Evolutionary conservation across 768 basidiomycete genomes (phyloP), one percentile per base, ranked within the genome.

Genomic region (Amanita exitialis): DNA sequence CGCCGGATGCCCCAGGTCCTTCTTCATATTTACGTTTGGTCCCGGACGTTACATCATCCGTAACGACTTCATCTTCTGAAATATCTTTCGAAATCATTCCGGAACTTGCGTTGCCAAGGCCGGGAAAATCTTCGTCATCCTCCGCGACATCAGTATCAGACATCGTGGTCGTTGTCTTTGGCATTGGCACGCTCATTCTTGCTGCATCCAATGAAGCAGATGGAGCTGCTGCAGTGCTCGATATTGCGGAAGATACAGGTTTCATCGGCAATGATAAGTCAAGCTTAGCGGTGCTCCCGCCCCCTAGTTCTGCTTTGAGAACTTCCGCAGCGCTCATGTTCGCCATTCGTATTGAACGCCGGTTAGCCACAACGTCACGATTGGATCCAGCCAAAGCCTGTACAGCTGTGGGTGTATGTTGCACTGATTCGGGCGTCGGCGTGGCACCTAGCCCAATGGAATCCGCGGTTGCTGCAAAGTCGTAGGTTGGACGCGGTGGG

Each of bases 271-370:
- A 65, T 32, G 71, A 65, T n/a, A 66, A 58, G 52, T 63, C 62
- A 45, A 65, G 66, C 56, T 76, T 75, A n/a, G 23, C 42, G 43
- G 76, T 73, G 54, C 71, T 73, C 52, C 72, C 63, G 54, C 81
- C 79, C 56, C 83, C 78, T 56, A 97, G 66, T 66, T 97, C 90
- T 47, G 90, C 92, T 69, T 90, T 94, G 59, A 98, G 74, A 64
- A 85, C 79, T 64, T 98, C 90, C 50, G 94, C 94, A 41, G 95
- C 95, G 71, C 82, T 90, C 82, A 98, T 80, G 63, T 98, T 98
- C 25, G 95, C 95, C 79, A 95, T 83, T 54, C 94, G 82, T 56
- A 96, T 90, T 21, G 88, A 90, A 56, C 81, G 79, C 37, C 91
- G 81, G 65, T 95, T 95, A 44, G 85, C 84, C 25, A 94, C 91